These are phyloP conservation scores for Colletotrichum spinosum DNA, from an alignment of 2,329 filamentous ascomycete genomes.

Conservation along the genomic window DNA sequence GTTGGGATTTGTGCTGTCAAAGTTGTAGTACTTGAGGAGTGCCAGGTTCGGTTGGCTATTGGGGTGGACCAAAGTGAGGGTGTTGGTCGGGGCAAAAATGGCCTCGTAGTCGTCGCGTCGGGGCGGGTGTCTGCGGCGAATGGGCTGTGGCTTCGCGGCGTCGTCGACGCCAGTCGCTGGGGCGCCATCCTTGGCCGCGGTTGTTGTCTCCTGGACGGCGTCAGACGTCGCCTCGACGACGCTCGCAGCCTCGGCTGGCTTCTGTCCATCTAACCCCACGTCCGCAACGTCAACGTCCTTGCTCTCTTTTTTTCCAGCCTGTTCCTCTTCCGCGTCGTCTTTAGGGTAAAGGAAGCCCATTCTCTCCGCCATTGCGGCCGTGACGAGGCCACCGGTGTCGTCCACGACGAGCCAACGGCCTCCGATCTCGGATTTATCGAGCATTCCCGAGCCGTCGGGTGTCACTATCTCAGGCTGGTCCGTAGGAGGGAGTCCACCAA, in stretches of 20 bases:
- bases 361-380: slow-evolving; percentile 86
- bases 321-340: slow-evolving; percentile 44
- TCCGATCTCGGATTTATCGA: slow-evolving; percentile 67
- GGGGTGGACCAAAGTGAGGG: slow-evolving; percentile 82
- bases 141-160: slow-evolving; percentile 8
- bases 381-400: slow-evolving; percentile 85
- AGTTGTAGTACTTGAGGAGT: slow-evolving; percentile 90
- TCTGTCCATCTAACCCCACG: slow-evolving; percentile 25
- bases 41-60: slow-evolving; percentile 90
- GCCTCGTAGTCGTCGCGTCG: slow-evolving; percentile 66
- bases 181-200: slow-evolving; percentile 15
- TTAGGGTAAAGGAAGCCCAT: slow-evolving; percentile 80
- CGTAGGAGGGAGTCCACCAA: slow-evolving; percentile 58
- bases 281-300: slow-evolving; percentile 31
- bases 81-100: slow-evolving; percentile 78
- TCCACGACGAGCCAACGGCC: slow-evolving; percentile 85
- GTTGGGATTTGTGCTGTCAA: slow-evolving; percentile 75
- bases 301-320: slow-evolving; percentile 46
- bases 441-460: slow-evolving; percentile 70
- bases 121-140: slow-evolving; percentile 17
- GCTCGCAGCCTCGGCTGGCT: slow-evolving; percentile 8
- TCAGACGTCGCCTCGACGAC: slow-evolving; percentile 3
- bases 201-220: slow-evolving; percentile 4
- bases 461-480: slow-evolving; percentile 35
- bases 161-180: slow-evolving; percentile 13